Percentiles rank a stretch among this genome's conserved stretches.
phyloP scores from a whole-genome alignment of 176 grass and related monocot genomes.

The Aegilops umbellulata region DNA sequence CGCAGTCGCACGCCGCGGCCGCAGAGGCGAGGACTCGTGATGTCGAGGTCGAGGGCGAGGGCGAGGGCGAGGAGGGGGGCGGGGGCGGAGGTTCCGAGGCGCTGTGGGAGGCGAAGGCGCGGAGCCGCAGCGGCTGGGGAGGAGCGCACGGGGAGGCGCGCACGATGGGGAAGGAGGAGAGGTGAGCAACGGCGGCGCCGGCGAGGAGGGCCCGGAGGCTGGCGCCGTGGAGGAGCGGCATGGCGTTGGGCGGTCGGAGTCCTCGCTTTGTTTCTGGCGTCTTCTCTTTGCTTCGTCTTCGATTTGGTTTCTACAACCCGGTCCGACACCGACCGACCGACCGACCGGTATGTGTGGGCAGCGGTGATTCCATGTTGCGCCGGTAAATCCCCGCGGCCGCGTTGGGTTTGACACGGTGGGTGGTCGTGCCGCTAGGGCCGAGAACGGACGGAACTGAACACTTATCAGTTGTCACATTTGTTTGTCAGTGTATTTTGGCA shows the following conservation, averaged over 20 bases:
- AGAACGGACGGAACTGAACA: too few relatives aligned
- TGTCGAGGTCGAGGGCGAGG: neutral
- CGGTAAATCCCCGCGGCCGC: too few relatives aligned
- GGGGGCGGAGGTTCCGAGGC: conserved; percentile 8
- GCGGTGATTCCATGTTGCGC: too few relatives aligned
- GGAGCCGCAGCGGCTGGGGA: conserved; percentile 20
- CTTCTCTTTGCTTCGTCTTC: neutral
- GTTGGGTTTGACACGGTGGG: too few relatives aligned
- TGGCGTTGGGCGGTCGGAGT: conserved; percentile 26
- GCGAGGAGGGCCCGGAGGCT: conserved; percentile 64
- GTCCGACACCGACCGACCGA: neutral
- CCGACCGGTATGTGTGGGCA: neutral
- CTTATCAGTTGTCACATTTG: too few relatives aligned
- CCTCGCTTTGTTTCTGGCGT: conserved; percentile 8
- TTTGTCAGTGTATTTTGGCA: too few relatives aligned
- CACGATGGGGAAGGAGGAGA: conserved; percentile 20
- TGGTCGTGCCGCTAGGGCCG: too few relatives aligned
- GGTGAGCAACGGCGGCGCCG: conserved; percentile 42
- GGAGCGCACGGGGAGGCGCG: neutral
- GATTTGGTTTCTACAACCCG: neutral
- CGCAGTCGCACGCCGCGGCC: conserved; percentile 18
- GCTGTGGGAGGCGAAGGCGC: conserved; percentile 37
- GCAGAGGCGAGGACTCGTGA: neutral
- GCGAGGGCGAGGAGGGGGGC: neutral
- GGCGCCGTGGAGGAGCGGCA: conserved; percentile 50